Percentiles rank a stretch among this genome's conserved stretches.
phyloP scores from a whole-genome alignment of 768 basidiomycete species.

The Candolleomyces efflorescens region DNA sequence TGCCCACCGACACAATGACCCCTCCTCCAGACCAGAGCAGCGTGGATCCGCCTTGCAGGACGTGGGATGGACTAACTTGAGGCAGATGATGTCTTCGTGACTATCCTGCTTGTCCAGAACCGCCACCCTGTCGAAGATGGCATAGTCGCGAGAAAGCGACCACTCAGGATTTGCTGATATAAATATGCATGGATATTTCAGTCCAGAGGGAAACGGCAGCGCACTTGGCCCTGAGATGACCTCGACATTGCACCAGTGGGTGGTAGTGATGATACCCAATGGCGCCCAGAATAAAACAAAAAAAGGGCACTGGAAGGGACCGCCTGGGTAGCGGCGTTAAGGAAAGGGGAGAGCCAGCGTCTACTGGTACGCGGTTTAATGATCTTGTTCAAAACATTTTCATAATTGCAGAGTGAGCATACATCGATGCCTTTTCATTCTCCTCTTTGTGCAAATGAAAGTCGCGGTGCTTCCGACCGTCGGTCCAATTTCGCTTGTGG shows the following conservation, averaged over 20 bases:
- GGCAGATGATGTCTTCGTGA: conserved; percentile 59
- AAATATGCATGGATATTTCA: conserved; percentile 7
- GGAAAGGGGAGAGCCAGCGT: conserved; percentile 59
- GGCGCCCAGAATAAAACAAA: conserved; percentile 57
- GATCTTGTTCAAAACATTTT: conserved; percentile 6
- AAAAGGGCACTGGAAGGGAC: conserved; percentile 11
- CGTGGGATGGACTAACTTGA: conserved; percentile 41
- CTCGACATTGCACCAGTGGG: conserved; percentile 50
- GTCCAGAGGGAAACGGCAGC: conserved; percentile 8
- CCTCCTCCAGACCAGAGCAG: too few relatives aligned
- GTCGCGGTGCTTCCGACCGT: conserved; percentile 88
- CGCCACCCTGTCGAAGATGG: conserved; percentile 54
- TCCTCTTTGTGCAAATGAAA: conserved; percentile 83
- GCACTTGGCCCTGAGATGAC: conserved; percentile 53
- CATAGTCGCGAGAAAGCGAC: conserved; percentile 58
- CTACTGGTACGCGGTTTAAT: conserved; percentile 43
- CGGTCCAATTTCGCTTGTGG: conserved; percentile 99
- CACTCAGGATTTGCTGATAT: conserved; percentile 63
- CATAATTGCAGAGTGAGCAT: conserved; percentile 20
- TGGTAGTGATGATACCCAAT: conserved; percentile 39
- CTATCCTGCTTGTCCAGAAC: conserved; percentile 32
- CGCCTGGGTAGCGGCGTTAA: neutral
- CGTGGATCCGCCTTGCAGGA: too few relatives aligned
- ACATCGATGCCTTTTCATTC: conserved; percentile 98
- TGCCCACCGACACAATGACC: too few relatives aligned